A percentile compares a stretch with the other conserved stretches of the same genome.
phyloP scores from a whole-genome alignment of 2,329 filamentous ascomycete species.

The Fusarium albosuccineum region DNA sequence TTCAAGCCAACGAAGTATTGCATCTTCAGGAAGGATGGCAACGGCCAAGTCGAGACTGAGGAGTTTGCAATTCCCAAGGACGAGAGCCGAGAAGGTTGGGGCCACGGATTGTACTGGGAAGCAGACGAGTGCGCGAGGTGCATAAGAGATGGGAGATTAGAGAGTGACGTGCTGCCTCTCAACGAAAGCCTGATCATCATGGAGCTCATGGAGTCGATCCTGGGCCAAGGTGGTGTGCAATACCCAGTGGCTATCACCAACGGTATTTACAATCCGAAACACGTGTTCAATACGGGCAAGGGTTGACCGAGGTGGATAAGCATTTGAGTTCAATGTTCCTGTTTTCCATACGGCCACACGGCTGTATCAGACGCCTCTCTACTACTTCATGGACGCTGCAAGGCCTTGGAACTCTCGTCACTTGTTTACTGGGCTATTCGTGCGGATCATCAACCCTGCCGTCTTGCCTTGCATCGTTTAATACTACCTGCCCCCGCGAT shows the following conservation, averaged over 20 bases:
- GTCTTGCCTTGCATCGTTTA: too few species aligned
- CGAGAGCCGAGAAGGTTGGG: constrained; percentile 56
- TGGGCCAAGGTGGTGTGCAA: constrained; percentile 65
- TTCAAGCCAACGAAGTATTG: constrained; percentile 76
- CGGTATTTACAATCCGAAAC: too few species aligned
- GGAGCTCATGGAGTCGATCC: constrained; percentile 73
- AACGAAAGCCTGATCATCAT: constrained; percentile 87
- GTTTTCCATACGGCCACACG: too few species aligned
- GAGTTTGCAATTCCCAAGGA: constrained; percentile 62
- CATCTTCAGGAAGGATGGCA: constrained; percentile 68
- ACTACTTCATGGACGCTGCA: too few species aligned
- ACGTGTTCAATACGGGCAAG: too few species aligned
- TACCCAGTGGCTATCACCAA: constrained; percentile 55
- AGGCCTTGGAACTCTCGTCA: too few species aligned
- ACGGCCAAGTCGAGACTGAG: constrained; percentile 64
- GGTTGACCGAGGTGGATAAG: too few species aligned
- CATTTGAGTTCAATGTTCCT: too few species aligned
- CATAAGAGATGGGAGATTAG: constrained; percentile 79
- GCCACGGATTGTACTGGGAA: constrained; percentile 91
- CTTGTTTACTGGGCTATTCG: too few species aligned
- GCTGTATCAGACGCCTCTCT: too few species aligned
- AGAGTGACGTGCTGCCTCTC: constrained; percentile 78
- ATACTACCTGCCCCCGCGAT: too few species aligned
- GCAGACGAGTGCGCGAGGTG: constrained; percentile 83
- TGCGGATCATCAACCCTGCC: too few species aligned